A percentile compares a stretch with the other conserved stretches of the same genome.
Evolutionary conservation across 2,329 filamentous ascomycete species (phyloP).

Genomic region (Aspergillus luchuensis): DNA sequence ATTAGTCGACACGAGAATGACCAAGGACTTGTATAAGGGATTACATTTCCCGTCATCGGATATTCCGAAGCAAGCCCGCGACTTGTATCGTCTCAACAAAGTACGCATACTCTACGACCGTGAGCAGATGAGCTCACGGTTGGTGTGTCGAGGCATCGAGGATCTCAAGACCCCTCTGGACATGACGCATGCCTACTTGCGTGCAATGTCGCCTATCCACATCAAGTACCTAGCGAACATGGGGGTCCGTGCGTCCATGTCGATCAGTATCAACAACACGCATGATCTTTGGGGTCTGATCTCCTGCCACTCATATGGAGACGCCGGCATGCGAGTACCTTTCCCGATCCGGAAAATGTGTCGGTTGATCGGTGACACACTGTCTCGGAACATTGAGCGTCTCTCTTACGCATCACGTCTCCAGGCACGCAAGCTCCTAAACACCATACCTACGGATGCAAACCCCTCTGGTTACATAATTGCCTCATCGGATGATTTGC

Average conservation of each 20-base stretch:
- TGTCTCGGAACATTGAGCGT: conserved; percentile 83
- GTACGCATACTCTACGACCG: conserved; percentile 85
- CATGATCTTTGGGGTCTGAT: conserved; percentile 85
- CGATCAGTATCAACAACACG: conserved; percentile 86
- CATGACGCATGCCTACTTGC: conserved; percentile 79
- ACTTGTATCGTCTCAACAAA: conserved; percentile 89
- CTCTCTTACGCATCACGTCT: conserved; percentile 82
- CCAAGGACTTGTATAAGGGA: conserved; percentile 82
- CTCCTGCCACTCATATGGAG: conserved; percentile 82
- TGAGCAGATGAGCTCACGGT: conserved; percentile 73
- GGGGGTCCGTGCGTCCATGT: conserved; percentile 93
- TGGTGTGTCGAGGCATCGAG: conserved; percentile 75
- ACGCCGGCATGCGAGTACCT: conserved; percentile 81
- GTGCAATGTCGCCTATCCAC: conserved; percentile 82
- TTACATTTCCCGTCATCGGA: conserved; percentile 83
- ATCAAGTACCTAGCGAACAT: conserved; percentile 86
- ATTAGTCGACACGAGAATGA: conserved; percentile 75
- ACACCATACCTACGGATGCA: conserved; percentile 77
- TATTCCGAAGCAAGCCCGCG: conserved; percentile 84
- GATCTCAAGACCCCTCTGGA: conserved; percentile 70
- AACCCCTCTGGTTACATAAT: conserved; percentile 90
- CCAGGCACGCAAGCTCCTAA: conserved; percentile 84
- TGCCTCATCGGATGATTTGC: conserved; percentile 80
- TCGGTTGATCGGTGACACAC: conserved; percentile 79
- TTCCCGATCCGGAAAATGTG: conserved; percentile 94